Evolutionary conservation across 1,139 yeast species (phyloP), one percentile per base, ranked within the genome.

Genomic region (Scheffersomyces illinoinensis): DNA sequence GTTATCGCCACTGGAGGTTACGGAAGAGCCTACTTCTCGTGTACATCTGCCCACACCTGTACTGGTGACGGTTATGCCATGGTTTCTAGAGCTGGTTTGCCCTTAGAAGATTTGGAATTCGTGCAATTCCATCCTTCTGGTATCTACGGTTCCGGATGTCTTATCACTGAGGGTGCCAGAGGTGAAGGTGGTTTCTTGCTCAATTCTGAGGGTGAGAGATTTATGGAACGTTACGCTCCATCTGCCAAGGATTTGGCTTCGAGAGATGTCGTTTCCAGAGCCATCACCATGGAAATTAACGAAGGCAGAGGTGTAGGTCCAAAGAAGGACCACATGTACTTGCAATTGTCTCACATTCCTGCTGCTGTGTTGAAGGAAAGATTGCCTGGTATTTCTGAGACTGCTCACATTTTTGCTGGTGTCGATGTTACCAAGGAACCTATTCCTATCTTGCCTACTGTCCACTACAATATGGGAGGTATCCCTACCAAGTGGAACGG

Each of bases 241-340:
- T 90, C 95, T 59, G 99, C 99, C 68, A 95, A 93, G 84, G 99
- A 95, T 81, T 85, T 95, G 77, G 99, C 99, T 61, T 93, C 97
- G 64, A 90, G 99, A 84, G 99, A 95, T 76, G 99, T 95, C 67
- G 99, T 95, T 61, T 93, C 98, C 53, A 88, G 99, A 79, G 97
- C 99, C 68, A 95, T 95, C 79, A 95, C 98, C 64, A 87, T 95
- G 93, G 99, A 95, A 82, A 95, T 95, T 76, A 91, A 97, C 75
- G 98, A 91, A 71, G 98, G 98, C 70, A 91, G 99, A 82, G 99
- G 99, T 86, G 98, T 96, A 62, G 99, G 99, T 69, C 95, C 96
- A 69, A 85, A 86, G 71, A 90, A 90, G 81, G 99, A 95, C 80
- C 99, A 95, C 85, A 90, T 95, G 87, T 89, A 76, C 85, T 86